Base-by-base conservation (phyloP, 2,329 filamentous ascomycete species). In the Nemania diffusa region DNA sequence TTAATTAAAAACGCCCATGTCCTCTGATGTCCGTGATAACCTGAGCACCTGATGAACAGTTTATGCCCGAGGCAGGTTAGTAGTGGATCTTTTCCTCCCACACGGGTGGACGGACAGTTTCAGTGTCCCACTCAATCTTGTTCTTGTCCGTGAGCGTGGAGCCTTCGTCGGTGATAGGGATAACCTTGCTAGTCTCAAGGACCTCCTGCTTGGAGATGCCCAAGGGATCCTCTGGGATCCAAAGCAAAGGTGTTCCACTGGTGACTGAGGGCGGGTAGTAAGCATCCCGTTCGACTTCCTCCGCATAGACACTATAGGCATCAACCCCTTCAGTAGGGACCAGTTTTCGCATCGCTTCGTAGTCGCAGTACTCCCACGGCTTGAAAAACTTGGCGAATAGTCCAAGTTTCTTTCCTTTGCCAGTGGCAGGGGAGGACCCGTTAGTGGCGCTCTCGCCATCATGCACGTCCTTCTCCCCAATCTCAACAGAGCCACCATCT, bases 191-290 rank as follows among this genome's bases (percentile, higher is more conserved):
- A 0, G 91, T 92, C 73, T 96, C 91, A 13, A 84, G 84, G 60
- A 96, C 84, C 79, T 97, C 94, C 77, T 97, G 92, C 73, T 85
- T 85, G 61, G 90, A 93, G 48, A 97, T 87, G 9, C 93, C 92
- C 26, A 89, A 87, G 1, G 85, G 80, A 74, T 97, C 94, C 65
- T 87, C 84, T 0, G 94, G 93, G 62, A 97, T 92, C 94, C 94
- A 97, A n/a, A 97, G 83, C 32, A 93, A 81, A 1, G 92, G 92
- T 1, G 87, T 79, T 72, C 84, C 71, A 68, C 87, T 84, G 26
- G 79, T 86, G 75, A 95, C 85, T 0, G 91, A 86, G 0, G 93
- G 92, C 69, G 94, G 90, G 78, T 87, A 87, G 80, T 93, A 95
- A 0, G 92, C 94, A 57, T 91, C 85, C 11, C 84, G 82, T 76